These are phyloP conservation scores for Malassezia caprae DNA, from an alignment of 1,284 basidiomycete species.

Conservation along the genomic window DNA sequence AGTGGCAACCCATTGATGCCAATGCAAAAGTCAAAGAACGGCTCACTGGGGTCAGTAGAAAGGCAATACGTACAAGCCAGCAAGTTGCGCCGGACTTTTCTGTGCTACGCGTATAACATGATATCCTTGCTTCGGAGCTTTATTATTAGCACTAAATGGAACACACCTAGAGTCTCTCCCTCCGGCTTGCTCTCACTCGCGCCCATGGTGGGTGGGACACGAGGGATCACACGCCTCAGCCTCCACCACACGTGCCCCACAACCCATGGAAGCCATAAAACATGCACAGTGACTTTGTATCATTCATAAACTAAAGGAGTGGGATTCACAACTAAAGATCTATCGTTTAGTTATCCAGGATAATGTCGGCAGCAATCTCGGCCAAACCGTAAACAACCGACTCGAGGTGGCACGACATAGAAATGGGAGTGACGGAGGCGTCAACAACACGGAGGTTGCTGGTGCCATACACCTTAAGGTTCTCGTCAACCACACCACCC, in stretches of 20 bases:
- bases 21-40: conserved; percentile 93
- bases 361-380: conserved; percentile 49
- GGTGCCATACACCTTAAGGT: conserved; percentile 59
- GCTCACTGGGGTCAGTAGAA: conserved; percentile 53
- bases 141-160: not conserved
- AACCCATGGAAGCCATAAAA: too few relatives aligned
- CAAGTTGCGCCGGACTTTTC: conserved; percentile 55
- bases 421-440: conserved; percentile 42
- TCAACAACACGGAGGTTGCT: conserved; percentile 55
- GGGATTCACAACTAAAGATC: not conserved
- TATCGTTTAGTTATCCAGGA: conserved; percentile 15
- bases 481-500: conserved; percentile 61
- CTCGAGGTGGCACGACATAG: conserved; percentile 55
- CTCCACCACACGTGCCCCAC: not conserved
- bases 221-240: not conserved
- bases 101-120: conserved; percentile 48
- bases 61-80: conserved; percentile 55
- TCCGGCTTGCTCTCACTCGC: conserved; percentile 13
- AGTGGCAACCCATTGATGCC: conserved; percentile 59
- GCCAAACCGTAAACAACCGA: conserved; percentile 41
- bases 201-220: conserved; percentile 9
- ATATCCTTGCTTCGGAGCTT: conserved; percentile 37
- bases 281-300: too few relatives aligned
- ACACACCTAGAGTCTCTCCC: conserved; percentile 1
- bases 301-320: not conserved